Evolutionary conservation across 306 rosid genomes (phyloP).

Genomic region (Alnus glutinosa): DNA sequence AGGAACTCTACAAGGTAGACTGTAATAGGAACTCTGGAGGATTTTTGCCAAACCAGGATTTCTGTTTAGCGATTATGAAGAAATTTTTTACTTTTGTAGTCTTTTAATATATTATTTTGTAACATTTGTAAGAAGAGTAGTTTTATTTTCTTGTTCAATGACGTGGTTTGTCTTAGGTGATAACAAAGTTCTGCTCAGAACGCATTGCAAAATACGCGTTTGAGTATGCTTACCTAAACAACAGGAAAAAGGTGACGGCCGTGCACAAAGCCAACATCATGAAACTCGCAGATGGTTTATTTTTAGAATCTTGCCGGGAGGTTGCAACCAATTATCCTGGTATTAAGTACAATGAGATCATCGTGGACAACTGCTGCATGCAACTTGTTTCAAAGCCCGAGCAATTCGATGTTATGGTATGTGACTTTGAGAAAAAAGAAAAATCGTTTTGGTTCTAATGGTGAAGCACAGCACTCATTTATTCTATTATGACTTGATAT

Average conservation of each 20-base stretch:
- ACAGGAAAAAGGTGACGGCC: constrained; percentile 90
- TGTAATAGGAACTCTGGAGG: no score
- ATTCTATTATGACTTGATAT: background rate
- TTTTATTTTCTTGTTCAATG: background rate
- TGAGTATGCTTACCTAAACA: constrained; percentile 88
- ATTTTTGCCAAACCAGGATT: no score
- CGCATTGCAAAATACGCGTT: constrained; percentile 87
- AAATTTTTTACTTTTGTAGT: background rate
- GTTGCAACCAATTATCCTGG: constrained; percentile 69
- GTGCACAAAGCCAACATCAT: constrained; percentile 97
- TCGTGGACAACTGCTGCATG: constrained; percentile 96
- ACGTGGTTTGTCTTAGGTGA: constrained; percentile 55
- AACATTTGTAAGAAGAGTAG: background rate
- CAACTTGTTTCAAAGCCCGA: constrained; percentile 93
- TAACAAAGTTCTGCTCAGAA: constrained; percentile 91
- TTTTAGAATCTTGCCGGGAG: constrained; percentile 86
- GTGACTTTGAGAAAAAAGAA: constrained; percentile 10
- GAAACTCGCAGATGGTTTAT: constrained; percentile 90
- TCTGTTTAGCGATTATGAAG: background rate
- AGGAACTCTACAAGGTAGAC: no score
- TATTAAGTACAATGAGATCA: constrained; percentile 67
- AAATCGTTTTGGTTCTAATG: background rate
- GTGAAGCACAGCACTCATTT: background rate
- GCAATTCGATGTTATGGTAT: constrained; percentile 94
- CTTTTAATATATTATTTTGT: background rate